A percentile compares a stretch with the other conserved stretches of the same genome.
phyloP scores from a whole-genome alignment of 2,329 filamentous ascomycete species.

The Scedosporium apiospermum region DNA sequence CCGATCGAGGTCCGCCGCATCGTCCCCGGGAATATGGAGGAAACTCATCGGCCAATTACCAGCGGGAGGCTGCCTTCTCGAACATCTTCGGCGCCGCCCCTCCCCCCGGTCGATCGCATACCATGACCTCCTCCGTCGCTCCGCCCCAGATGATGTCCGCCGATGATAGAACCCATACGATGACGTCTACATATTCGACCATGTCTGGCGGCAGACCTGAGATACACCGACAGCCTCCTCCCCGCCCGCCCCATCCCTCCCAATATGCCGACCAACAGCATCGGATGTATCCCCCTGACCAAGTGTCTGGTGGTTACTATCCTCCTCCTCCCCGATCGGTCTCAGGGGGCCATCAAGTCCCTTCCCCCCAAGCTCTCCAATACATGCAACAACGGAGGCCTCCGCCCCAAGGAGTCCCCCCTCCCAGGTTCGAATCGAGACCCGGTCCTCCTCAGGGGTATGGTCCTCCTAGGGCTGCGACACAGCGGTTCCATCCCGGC shows the following conservation, averaged over 20 bases:
- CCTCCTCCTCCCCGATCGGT: constrained; percentile 42
- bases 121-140: constrained; percentile 73
- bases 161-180: constrained; percentile 63
- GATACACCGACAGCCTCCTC: constrained; percentile 57
- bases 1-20: constrained; percentile 37
- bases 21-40: constrained; percentile 38
- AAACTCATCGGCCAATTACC: constrained; percentile 43
- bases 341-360: constrained; percentile 36
- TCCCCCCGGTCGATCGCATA: constrained; percentile 83
- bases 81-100: constrained; percentile 89
- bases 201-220: constrained; percentile 15
- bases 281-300: constrained; percentile 27
- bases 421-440: constrained; percentile 11
- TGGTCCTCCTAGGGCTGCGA: constrained; percentile 21
- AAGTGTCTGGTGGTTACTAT: constrained; percentile 38
- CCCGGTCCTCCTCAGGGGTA: constrained; percentile 30
- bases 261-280: constrained; percentile 24
- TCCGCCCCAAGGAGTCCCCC: constrained; percentile 26
- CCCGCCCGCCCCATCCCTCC: constrained; percentile 34
- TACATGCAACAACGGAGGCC: constrained; percentile 36
- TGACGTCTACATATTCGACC: constrained; percentile 41
- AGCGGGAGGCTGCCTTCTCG: constrained; percentile 90
- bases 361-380: constrained; percentile 29
- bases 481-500: constrained; percentile 52
- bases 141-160: constrained; percentile 41